Conservation (phyloP, 2,329 filamentous ascomycete species). For the Epichloe sp. region DNA sequence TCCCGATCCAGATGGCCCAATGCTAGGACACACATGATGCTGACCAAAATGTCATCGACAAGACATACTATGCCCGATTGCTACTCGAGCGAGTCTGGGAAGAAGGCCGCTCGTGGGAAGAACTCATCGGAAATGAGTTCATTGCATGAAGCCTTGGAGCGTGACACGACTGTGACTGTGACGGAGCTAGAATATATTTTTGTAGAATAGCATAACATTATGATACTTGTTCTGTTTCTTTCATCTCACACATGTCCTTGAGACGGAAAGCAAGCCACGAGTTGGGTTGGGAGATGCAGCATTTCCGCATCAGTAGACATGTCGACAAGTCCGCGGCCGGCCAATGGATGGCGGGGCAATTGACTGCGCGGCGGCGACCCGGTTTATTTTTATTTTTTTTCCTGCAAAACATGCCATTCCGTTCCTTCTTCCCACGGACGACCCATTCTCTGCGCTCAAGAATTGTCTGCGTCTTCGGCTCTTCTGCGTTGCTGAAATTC, state of each 20-base stretch:
- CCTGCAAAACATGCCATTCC: not conserved
- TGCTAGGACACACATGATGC: not conserved
- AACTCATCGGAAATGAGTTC: slow-evolving; percentile 50
- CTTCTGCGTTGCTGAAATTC: not conserved
- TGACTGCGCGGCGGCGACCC: no score
- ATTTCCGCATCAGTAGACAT: not conserved
- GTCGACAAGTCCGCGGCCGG: no score
- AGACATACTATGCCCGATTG: slow-evolving; percentile 45
- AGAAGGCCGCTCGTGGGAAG: slow-evolving; percentile 56
- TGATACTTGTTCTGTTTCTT: not conserved
- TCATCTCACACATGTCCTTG: not conserved
- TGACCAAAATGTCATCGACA: slow-evolving; percentile 12
- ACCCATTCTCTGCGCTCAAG: not conserved
- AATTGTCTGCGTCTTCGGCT: not conserved
- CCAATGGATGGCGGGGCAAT: no score
- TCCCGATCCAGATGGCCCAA: not conserved
- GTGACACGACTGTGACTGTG: not conserved
- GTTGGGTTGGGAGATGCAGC: not conserved
- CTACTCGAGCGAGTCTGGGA: slow-evolving; percentile 60
- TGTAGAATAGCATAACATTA: not conserved
- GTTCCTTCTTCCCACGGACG: not conserved
- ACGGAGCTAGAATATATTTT: not conserved
- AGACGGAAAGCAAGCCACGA: not conserved
- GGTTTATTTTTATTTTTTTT: no score
- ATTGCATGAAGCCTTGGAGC: slow-evolving; percentile 37